Conservation (phyloP, 768 basidiomycete genomes). For the Lactarius pseudohatsudake region DNA sequence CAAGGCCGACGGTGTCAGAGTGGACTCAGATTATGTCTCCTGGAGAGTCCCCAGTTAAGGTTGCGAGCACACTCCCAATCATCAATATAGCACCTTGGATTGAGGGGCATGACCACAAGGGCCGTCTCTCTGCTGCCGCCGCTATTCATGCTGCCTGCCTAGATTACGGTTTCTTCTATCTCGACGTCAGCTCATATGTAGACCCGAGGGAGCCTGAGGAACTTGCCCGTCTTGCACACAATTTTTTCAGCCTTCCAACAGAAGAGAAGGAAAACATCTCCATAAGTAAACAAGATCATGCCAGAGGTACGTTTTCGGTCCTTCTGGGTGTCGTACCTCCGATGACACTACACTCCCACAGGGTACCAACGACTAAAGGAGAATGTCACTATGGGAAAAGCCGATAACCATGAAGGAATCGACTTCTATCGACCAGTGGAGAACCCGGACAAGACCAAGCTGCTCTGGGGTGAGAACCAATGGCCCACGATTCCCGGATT, state of each 20-base stretch:
- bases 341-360: slow-evolving; percentile 33
- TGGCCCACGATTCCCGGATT: slow-evolving; percentile 72
- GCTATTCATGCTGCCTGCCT: slow-evolving; percentile 73
- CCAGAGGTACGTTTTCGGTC: slow-evolving; percentile 59
- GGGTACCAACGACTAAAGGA: slow-evolving; percentile 81
- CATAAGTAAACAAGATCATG: slow-evolving; percentile 65
- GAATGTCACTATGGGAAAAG: slow-evolving; percentile 83
- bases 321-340: not conserved
- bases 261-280: slow-evolving; percentile 62
- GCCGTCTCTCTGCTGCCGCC: slow-evolving; percentile 46
- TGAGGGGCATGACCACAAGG: slow-evolving; percentile 37
- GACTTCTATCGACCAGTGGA: slow-evolving; percentile 79
- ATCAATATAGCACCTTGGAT: slow-evolving; percentile 73
- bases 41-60: not conserved
- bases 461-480: slow-evolving; percentile 84
- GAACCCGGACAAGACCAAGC: slow-evolving; percentile 64
- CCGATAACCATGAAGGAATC: slow-evolving; percentile 82
- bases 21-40: slow-evolving; percentile 1
- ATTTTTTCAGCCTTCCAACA: slow-evolving; percentile 72
- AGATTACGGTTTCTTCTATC: slow-evolving; percentile 87
- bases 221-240: slow-evolving; percentile 59
- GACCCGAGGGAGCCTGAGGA: slow-evolving; percentile 61
- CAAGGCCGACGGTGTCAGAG: not conserved
- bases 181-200: slow-evolving; percentile 64
- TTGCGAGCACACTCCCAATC: slow-evolving; percentile 52